phyloP scores from a whole-genome alignment of 2,329 filamentous ascomycete genomes.

The Didymella arachidicola region DNA sequence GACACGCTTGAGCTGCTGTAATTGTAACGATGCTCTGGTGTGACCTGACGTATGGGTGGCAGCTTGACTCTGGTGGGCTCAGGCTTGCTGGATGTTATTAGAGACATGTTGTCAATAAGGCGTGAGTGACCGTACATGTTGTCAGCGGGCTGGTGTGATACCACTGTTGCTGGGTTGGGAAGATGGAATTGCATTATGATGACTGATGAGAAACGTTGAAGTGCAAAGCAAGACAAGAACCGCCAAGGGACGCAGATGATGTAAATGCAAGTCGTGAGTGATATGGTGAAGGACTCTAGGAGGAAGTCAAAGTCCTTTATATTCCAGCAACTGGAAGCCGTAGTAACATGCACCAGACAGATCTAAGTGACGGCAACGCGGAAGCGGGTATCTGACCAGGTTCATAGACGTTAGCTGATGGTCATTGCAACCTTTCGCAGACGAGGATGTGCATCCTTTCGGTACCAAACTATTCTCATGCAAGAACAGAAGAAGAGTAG shows the following conservation, averaged over 20 bases:
- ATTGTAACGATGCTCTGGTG: conserved; percentile 12
- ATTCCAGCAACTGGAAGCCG: conserved; percentile 1
- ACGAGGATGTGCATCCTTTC: conserved; percentile 20
- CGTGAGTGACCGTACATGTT: conserved; percentile 10
- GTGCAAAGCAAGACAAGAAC: conserved; percentile 10
- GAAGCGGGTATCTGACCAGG: conserved; percentile 22
- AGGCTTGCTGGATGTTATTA: conserved; percentile 10
- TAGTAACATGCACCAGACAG: conserved; percentile 17
- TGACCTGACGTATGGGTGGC: conserved; percentile 16
- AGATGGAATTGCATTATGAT: conserved; percentile 21
- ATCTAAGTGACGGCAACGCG: conserved; percentile 23
- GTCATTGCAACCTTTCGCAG: conserved; percentile 19
- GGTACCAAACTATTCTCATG: conserved; percentile 19
- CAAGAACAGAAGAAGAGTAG: conserved; percentile 16
- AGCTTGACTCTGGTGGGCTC: conserved; percentile 19
- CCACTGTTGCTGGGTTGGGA: conserved; percentile 20
- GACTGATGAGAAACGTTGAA: conserved; percentile 1
- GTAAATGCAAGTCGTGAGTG: conserved; percentile 4
- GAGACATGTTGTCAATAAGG: background rate
- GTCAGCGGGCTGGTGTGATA: conserved; percentile 17
- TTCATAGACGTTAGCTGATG: conserved; percentile 14
- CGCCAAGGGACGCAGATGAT: conserved; percentile 16
- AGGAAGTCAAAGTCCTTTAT: conserved; percentile 18
- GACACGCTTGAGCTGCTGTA: conserved; percentile 13
- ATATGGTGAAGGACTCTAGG: conserved; percentile 2